Evolutionary conservation across 805 yeast species (phyloP).

Genomic region (Zygotorulaspora chibaensis): DNA sequence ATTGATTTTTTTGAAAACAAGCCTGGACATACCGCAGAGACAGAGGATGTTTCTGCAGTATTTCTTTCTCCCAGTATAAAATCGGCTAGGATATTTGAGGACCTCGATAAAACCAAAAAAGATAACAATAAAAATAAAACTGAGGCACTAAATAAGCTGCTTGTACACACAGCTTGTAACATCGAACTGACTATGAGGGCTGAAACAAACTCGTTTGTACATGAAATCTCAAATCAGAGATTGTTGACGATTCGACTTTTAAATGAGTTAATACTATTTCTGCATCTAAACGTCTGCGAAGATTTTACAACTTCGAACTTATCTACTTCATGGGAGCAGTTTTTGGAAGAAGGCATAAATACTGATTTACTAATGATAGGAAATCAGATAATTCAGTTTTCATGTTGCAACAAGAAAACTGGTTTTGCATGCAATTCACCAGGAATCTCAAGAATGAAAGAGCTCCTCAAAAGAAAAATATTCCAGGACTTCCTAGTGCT

Average conservation of each 20-base stretch:
- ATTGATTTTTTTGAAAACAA: conserved; percentile 9
- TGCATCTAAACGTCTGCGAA: not conserved
- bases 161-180: conserved; percentile 58
- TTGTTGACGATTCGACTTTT: conserved; percentile 54
- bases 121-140: conserved; percentile 12
- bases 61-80: conserved; percentile 16
- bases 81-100: conserved; percentile 21
- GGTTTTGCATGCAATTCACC: not conserved
- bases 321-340: conserved; percentile 6
- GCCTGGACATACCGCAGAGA: not conserved
- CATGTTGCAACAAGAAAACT: not conserved
- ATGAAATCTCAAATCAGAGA: conserved; percentile 59
- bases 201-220: conserved; percentile 47
- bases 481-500: conserved; percentile 18
- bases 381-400: conserved; percentile 2
- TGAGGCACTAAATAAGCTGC: conserved; percentile 30
- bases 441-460: conserved; percentile 12
- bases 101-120: conserved; percentile 7
- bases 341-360: conserved; percentile 3
- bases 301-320: not conserved
- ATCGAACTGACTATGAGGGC: conserved; percentile 58
- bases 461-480: conserved; percentile 18
- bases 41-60: not conserved
- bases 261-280: conserved; percentile 33
- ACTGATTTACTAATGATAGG: conserved; percentile 11